These are phyloP conservation scores for Colletotrichum phormii DNA, from an alignment of 2,329 filamentous ascomycete species.

Conservation along the genomic window DNA sequence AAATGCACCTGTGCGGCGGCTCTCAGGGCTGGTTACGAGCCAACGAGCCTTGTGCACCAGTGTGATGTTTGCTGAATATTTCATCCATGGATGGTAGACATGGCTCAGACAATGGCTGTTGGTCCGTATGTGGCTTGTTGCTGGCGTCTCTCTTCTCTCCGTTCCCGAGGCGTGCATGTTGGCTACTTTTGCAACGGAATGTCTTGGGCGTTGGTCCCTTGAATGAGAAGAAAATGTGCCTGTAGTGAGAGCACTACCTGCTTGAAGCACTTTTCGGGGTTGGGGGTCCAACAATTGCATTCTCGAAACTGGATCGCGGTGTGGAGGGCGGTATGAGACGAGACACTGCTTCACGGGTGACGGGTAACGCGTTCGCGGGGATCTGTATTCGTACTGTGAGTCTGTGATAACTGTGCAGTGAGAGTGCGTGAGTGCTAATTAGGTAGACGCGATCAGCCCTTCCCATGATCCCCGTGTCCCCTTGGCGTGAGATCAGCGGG, in stretches of 20 bases:
- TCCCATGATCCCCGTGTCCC: neutral
- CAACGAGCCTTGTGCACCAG: neutral
- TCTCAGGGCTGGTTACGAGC: neutral
- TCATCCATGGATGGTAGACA: neutral
- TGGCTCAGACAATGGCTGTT: neutral
- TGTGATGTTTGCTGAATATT: neutral
- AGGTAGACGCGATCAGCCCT: constrained; percentile 10
- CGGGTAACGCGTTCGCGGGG: constrained; percentile 16
- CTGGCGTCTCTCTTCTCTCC: neutral
- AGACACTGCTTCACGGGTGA: neutral
- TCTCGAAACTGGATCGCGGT: neutral
- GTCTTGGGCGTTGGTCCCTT: neutral
- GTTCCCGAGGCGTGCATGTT: neutral
- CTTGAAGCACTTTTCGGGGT: neutral
- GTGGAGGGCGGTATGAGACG: neutral
- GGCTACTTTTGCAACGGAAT: neutral
- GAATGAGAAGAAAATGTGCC: too few species aligned
- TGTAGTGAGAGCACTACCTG: neutral
- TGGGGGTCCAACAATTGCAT: neutral
- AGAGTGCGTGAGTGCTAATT: neutral
- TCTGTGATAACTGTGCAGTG: neutral
- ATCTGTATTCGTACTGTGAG: too few species aligned
- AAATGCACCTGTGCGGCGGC: constrained; percentile 7
- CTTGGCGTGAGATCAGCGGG: constrained; percentile 15
- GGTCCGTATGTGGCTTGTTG: neutral